Evolutionary conservation across 805 yeast genomes (phyloP).

Genomic region (Brettanomyces bruxellensis): DNA sequence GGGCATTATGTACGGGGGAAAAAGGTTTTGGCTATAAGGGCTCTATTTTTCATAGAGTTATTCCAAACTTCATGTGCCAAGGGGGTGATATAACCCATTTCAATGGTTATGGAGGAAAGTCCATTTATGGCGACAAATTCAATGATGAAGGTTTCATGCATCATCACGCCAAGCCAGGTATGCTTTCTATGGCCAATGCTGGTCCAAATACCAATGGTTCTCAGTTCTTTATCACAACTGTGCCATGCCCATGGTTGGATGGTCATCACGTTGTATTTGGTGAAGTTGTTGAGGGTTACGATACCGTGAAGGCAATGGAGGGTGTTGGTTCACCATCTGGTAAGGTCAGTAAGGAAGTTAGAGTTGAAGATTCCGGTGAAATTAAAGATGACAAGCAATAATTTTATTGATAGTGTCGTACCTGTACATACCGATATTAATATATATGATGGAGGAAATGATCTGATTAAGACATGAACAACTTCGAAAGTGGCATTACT

Average conservation of each 20-base stretch:
- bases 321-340: conserved; percentile 43
- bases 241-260: conserved; percentile 79
- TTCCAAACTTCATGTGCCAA: conserved; percentile 94
- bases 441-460: too few species aligned
- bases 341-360: conserved; percentile 36
- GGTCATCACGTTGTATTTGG: conserved; percentile 96
- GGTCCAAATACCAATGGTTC: conserved; percentile 98
- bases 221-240: conserved; percentile 93
- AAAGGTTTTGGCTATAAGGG: conserved; percentile 84
- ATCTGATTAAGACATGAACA: too few species aligned
- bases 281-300: conserved; percentile 79
- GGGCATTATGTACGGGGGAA: conserved; percentile 84
- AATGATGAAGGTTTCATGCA: conserved; percentile 67
- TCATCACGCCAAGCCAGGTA: conserved; percentile 72
- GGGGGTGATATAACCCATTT: conserved; percentile 82
- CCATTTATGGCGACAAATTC: conserved; percentile 73
- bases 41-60: conserved; percentile 91
- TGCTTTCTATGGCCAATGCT: conserved; percentile 94
- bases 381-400: conserved; percentile 20
- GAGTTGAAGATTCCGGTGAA: conserved; percentile 51
- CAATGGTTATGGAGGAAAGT: conserved; percentile 89
- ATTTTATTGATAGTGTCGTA: background rate
- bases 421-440: too few species aligned
- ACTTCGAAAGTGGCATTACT: too few species aligned
- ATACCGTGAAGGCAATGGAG: conserved; percentile 81